phyloP scores from a whole-genome alignment of 306 rosid genomes.

The Dicorynia guianensis region DNA sequence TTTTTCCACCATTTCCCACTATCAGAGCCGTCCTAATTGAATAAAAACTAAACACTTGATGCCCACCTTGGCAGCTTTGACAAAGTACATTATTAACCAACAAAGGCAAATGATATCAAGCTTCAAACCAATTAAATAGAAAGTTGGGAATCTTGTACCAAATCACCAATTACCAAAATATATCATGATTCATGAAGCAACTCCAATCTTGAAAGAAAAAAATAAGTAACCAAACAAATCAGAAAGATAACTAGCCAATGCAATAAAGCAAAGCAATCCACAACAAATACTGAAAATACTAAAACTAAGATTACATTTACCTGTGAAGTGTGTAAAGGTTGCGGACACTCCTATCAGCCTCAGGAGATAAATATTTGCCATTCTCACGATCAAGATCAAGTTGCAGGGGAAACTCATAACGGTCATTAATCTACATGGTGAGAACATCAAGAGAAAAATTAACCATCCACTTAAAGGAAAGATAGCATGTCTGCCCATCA shows the following conservation, averaged over 20 bases:
- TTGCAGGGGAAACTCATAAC: slow-evolving; percentile 94
- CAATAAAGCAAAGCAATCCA: slow-evolving; percentile 3
- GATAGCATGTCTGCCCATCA: slow-evolving; percentile 19
- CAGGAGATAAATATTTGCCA: slow-evolving; percentile 92
- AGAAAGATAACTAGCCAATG: not conserved
- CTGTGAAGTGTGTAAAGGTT: slow-evolving; percentile 96
- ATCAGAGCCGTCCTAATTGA: too few relatives aligned
- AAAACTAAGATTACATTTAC: slow-evolving; percentile 46
- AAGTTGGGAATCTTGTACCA: not conserved
- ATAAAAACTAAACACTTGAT: too few relatives aligned
- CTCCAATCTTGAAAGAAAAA: not conserved
- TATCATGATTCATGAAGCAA: not conserved
- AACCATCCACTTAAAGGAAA: slow-evolving; percentile 12
- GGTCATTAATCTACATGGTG: slow-evolving; percentile 77
- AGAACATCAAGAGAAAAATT: slow-evolving; percentile 31
- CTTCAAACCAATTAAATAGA: not conserved
- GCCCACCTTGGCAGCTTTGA: too few relatives aligned
- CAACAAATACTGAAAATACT: not conserved
- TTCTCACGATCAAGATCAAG: slow-evolving; percentile 92
- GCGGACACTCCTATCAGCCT: slow-evolving; percentile 89
- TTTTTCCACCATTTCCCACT: too few relatives aligned
- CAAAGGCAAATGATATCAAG: too few relatives aligned
- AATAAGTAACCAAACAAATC: slow-evolving; percentile 25
- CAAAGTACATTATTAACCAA: too few relatives aligned
- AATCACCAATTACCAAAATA: not conserved